Percentiles rank a stretch among this genome's conserved stretches.
Evolutionary conservation across 495 filamentous ascomycete species (phyloP).

Genomic region (Cladorrhinum samala): DNA sequence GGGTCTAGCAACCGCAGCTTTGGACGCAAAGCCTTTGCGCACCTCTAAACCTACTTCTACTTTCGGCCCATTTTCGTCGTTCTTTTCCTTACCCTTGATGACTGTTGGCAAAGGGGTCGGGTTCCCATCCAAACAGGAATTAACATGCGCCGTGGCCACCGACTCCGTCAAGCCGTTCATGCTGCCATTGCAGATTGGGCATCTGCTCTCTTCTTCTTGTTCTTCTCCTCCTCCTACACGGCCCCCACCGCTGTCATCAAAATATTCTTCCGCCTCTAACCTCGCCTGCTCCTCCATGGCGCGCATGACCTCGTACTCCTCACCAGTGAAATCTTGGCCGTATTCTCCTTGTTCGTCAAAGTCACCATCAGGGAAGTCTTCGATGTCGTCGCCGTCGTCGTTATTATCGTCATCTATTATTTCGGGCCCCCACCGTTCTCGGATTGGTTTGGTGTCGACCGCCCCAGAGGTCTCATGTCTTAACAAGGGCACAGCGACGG

Average conservation of each 20-base stretch:
- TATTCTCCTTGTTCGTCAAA: constrained; percentile 36
- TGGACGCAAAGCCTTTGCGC: constrained; percentile 50
- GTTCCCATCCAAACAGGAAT: constrained; percentile 84
- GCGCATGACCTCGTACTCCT: constrained; percentile 54
- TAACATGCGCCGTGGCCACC: constrained; percentile 71
- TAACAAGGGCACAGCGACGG: constrained; percentile 6
- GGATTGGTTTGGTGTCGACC: neutral
- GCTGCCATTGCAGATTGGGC: constrained; percentile 69
- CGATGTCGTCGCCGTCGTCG: constrained; percentile 45
- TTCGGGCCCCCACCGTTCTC: too few species aligned
- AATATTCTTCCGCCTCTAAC: constrained; percentile 49
- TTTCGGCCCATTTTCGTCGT: neutral
- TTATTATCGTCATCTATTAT: constrained; percentile 1
- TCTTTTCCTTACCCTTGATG: constrained; percentile 5
- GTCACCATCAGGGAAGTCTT: constrained; percentile 56
- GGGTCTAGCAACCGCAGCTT: constrained; percentile 64
- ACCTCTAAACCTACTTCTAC: constrained; percentile 35
- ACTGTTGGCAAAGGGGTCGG: constrained; percentile 41
- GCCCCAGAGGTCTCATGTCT: constrained; percentile 18
- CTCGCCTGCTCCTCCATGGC: constrained; percentile 58
- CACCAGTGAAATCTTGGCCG: constrained; percentile 49
- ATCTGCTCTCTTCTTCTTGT: constrained; percentile 35
- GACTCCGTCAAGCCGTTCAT: constrained; percentile 54
- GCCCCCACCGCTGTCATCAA: constrained; percentile 27
- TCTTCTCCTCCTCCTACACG: neutral